Evolutionary conservation across 2,329 filamentous ascomycete genomes (phyloP).

Genomic region (Drechslerella dactyloides): DNA sequence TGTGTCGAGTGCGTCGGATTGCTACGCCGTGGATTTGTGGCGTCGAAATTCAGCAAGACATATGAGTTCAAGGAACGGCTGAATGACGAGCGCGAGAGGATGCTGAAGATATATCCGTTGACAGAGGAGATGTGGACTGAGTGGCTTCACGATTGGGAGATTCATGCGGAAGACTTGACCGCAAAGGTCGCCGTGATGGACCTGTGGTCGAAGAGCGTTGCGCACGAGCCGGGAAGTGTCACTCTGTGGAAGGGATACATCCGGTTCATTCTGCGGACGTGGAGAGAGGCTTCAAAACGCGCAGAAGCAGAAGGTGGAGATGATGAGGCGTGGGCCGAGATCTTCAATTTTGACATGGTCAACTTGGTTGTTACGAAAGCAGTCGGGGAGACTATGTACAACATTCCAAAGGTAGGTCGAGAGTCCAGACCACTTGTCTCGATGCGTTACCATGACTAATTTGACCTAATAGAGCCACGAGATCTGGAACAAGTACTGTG

Average conservation of each 20-base stretch:
- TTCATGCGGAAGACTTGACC: conserved; percentile 68
- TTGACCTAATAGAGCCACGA: conserved; percentile 65
- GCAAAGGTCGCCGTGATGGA: conserved; percentile 74
- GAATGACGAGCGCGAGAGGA: conserved; percentile 52
- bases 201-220: conserved; percentile 72
- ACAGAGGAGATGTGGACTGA: conserved; percentile 76
- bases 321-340: conserved; percentile 61
- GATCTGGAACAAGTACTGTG: conserved; percentile 80
- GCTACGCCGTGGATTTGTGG: conserved; percentile 45
- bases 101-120: conserved; percentile 53
- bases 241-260: conserved; percentile 79
- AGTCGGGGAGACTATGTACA: conserved; percentile 73
- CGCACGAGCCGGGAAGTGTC: conserved; percentile 74
- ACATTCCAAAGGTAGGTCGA: conserved; percentile 66
- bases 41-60: conserved; percentile 30
- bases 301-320: conserved; percentile 56
- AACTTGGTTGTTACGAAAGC: conserved; percentile 74
- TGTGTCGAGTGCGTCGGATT: conserved; percentile 37
- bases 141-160: conserved; percentile 74
- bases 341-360: conserved; percentile 73
- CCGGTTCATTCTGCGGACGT: conserved; percentile 76
- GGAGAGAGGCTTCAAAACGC: conserved; percentile 65
- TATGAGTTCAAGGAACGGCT: conserved; percentile 51
- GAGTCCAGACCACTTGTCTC: background rate
- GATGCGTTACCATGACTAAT: conserved; percentile 24